Evolutionary conservation across 352 stramenopile species (phyloP).

Genomic region (Phytophthora pini): DNA sequence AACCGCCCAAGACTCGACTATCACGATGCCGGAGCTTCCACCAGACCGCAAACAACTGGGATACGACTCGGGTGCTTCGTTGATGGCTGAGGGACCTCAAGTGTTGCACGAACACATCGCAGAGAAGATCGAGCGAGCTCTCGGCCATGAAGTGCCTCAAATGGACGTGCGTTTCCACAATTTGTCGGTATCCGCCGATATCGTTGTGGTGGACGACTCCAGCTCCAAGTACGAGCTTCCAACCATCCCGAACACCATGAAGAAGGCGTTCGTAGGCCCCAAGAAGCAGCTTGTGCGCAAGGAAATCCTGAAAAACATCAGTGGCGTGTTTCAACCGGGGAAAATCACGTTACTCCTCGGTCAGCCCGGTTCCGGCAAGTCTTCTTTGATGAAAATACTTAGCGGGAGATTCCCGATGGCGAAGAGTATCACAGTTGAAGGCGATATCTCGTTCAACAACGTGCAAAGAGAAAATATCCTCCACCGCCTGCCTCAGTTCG

Average conservation of each 20-base stretch:
- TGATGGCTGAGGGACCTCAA: constrained; percentile 28
- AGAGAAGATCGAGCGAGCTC: constrained; percentile 23
- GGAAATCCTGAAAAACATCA: constrained; percentile 34
- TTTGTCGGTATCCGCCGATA: constrained; percentile 22
- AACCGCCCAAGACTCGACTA: constrained; percentile 8
- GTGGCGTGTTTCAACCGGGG: constrained; percentile 18
- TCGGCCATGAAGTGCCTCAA: constrained; percentile 27
- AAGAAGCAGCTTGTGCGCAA: constrained; percentile 33
- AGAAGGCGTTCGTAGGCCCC: constrained; percentile 21
- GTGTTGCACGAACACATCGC: constrained; percentile 30
- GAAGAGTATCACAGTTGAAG: constrained; percentile 31
- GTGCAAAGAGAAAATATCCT: constrained; percentile 9
- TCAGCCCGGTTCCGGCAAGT: constrained; percentile 19
- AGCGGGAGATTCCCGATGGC: constrained; percentile 21
- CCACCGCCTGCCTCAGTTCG: constrained; percentile 18
- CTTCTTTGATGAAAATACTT: constrained; percentile 19
- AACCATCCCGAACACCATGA: constrained; percentile 35
- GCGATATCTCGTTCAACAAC: constrained; percentile 23
- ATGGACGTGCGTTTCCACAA: constrained; percentile 40
- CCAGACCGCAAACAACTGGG: constrained; percentile 8
- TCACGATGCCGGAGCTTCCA: constrained; percentile 17
- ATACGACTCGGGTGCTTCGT: constrained; percentile 17
- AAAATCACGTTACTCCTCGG: constrained; percentile 27
- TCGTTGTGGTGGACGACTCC: constrained; percentile 26
- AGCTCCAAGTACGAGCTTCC: constrained; percentile 34